Evolutionary conservation across 768 basidiomycete species (phyloP), one percentile per base, ranked within the genome.

Genomic region (Leccinum aurantiacum): DNA sequence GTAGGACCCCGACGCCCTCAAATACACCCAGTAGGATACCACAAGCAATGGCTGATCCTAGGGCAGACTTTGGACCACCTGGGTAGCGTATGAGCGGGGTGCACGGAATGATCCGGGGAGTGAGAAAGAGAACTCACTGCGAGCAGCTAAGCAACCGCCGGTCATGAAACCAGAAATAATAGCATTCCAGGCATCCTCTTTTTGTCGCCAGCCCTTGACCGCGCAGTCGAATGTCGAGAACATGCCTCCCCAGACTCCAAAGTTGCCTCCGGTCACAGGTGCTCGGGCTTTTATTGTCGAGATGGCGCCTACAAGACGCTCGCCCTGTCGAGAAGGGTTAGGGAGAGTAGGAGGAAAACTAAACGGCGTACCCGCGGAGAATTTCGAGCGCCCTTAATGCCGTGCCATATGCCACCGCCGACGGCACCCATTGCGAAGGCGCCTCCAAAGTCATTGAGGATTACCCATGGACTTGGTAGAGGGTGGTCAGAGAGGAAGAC

Each of bases 161-260:
- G 97, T 98, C 87, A 97, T 84, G 79, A 99, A 99, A 49, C 97
- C 97, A 25, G 95, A 94, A 54, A 97, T 89, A 69, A 99, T 98
- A 46, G 95, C 95, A 71, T 99, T 99, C 95, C 95, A 99, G 54
- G 96, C 91, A 74, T 97, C 95, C 76, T 97, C 95, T 74, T 98
- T 97, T 79, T 97, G 94, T 73, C 95, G 83, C 80, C 86, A 93
- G 14, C 94, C 93, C 77, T 99, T 98, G 67, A 99, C 90, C 1
- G 95, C 95, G 75, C 97, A 99, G 75, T 98, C 97, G 67, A 97
- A 99, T 35, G 93, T 91, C 49, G 95, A 98, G 75, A 99, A 99
- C 87, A 99, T 90, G 65, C 96, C 97, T 72, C 96, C 92, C 91
- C 92, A 93, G 15, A 93, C 89, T 67, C 91, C 90, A 73, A 96